Conservation (phyloP, 768 basidiomycete genomes). For the Nidularia sp. region DNA sequence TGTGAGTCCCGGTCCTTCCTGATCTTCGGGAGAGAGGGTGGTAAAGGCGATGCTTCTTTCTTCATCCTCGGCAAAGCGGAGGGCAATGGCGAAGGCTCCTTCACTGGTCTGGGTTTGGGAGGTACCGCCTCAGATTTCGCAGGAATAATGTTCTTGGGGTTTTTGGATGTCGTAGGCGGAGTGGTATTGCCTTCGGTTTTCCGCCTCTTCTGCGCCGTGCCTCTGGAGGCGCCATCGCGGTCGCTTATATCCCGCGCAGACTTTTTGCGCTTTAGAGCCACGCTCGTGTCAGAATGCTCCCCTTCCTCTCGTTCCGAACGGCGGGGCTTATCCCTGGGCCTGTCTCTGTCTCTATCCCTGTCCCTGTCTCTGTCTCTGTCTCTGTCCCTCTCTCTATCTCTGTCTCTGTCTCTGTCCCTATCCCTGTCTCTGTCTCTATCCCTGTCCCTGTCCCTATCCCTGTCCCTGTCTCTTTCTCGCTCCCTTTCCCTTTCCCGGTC, state of each 20-base stretch:
- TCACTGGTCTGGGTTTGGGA: neutral
- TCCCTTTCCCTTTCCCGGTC: constrained; percentile 7
- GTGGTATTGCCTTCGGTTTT: constrained; percentile 25
- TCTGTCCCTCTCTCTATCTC: constrained; percentile 3
- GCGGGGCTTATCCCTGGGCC: constrained; percentile 7
- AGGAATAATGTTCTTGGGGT: constrained; percentile 9
- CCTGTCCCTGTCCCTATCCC: constrained; percentile 4
- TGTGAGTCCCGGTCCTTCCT: too few relatives aligned
- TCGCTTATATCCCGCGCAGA: constrained; percentile 8
- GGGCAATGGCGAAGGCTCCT: constrained; percentile 9
- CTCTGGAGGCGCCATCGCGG: constrained; percentile 9
- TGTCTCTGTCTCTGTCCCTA: constrained; percentile 3
- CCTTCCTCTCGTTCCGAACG: constrained; percentile 18
- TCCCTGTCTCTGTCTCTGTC: constrained; percentile 9
- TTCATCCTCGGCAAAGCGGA: constrained; percentile 27
- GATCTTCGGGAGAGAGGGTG: too few relatives aligned
- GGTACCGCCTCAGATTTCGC: constrained; percentile 27
- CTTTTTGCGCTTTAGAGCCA: constrained; percentile 37
- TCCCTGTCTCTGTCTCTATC: constrained; percentile 8
- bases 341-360: constrained; percentile 3
- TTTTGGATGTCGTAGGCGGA: neutral
- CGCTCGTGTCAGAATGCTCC: constrained; percentile 13
- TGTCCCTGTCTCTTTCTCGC: constrained; percentile 3
- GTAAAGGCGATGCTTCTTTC: constrained; percentile 27
- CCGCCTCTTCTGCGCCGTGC: constrained; percentile 32